Base-by-base conservation (phyloP, 164 flowering plant genomes). In the Berberis thunbergii region DNA sequence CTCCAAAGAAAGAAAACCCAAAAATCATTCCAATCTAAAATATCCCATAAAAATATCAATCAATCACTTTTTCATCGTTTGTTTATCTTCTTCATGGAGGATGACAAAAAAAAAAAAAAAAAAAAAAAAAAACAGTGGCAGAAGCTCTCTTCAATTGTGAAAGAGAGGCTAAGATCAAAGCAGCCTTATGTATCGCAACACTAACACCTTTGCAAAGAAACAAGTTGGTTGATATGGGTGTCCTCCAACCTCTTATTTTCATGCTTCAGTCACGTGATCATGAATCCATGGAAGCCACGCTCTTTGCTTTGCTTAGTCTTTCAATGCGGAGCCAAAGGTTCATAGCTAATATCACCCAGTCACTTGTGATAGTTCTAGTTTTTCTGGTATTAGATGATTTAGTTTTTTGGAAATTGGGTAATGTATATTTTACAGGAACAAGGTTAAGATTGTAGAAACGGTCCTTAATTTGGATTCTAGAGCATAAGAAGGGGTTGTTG, bases 321-420 rank as follows among this genome's bases (percentile, higher is more conserved):
- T 81, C 85, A 59, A 80, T 70, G 56, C 84, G 81, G 69, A 81
- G 82, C 59, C 80, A 87, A 76, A 63, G 81, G 89, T 82, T 61
- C 11, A 70, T 54, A 3, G 42, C n/a, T 59, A 1, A 8, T n/a
- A 46, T 46, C 4, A 4, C 49, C 4, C 49, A 10, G 3, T 3
- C 45, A 9, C 2, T 3, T 0, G 4, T 53, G 48, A 46, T 2
- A 1, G 13, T 52, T 46, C 4, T 46, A 46, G 4, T 46, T 4
- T 46, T 46, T 46, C 6, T 1, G 4, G 10, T 52, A 9, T 43
- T 6, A 5, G n/a, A 26, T 26, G 26, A 26, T 64, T 40, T 9
- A 4, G 52, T 26, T 13, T 13, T 42, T n/a, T 41, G 9, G 3
- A 41, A 54, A 49, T 68, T 1, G 13, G 9, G 11, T 9, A 1